A percentile compares a stretch with the other conserved stretches of the same genome.
Conservation (phyloP, 208 protist species). For the Histomonas meleagridis region DNA sequence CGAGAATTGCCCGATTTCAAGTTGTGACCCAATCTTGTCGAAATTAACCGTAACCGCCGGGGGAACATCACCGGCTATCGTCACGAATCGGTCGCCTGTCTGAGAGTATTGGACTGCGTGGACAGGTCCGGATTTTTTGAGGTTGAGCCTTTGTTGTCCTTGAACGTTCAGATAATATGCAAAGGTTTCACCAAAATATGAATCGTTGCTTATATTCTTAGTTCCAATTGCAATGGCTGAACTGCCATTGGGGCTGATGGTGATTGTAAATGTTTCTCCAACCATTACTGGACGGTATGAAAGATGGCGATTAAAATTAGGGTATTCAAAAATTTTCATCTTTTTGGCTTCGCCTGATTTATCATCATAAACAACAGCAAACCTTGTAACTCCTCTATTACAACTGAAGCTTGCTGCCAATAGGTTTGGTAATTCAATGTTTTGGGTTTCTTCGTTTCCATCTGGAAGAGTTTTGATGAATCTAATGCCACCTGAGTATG, state of each 20-base stretch:
- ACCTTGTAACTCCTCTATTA: neutral
- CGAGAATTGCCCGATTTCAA: neutral
- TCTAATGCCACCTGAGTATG: neutral
- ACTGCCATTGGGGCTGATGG: neutral
- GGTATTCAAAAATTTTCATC: neutral
- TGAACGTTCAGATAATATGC: slow-evolving; percentile 18
- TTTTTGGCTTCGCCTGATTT: neutral
- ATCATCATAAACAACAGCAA: neutral
- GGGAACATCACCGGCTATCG: slow-evolving; percentile 9
- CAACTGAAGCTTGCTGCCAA: neutral
- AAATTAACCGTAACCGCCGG: neutral
- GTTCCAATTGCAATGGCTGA: neutral
- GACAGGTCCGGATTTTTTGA: neutral
- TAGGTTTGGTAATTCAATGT: neutral
- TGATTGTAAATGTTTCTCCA: slow-evolving; percentile 21
- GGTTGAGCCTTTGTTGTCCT: neutral
- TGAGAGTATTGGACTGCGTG: neutral
- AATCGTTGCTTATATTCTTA: neutral
- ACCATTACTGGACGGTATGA: neutral
- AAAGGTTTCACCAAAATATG: neutral
- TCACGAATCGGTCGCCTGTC: neutral
- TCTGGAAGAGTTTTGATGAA: neutral
- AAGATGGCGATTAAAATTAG: neutral
- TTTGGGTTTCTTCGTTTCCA: neutral
- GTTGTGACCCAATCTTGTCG: neutral